phyloP scores from a whole-genome alignment of 441 rosid species.

The Eutrema salsugineum region DNA sequence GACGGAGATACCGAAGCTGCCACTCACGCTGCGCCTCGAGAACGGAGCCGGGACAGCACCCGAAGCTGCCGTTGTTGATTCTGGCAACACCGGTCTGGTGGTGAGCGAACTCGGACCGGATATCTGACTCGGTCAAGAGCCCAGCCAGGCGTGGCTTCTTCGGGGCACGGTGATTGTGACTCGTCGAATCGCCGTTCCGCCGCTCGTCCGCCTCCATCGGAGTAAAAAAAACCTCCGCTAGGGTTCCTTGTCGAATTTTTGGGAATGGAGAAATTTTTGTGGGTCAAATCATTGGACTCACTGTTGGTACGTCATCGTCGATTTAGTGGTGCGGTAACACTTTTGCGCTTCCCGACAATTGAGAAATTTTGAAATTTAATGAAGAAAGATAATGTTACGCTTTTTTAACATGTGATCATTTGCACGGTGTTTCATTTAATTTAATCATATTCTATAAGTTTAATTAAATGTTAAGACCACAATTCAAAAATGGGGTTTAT shows the following conservation, averaged over 20 bases:
- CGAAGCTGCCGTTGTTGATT: conserved; percentile 96
- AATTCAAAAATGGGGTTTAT: neutral
- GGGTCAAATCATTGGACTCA: conserved; percentile 17
- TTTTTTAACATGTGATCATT: neutral
- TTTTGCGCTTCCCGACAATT: conserved; percentile 27
- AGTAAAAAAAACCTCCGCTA: neutral
- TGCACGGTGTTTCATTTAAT: neutral
- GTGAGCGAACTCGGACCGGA: conserved; percentile 77
- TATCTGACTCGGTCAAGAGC: conserved; percentile 47
- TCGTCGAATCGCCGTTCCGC: conserved; percentile 51
- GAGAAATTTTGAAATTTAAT: neutral
- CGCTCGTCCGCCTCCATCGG: conserved; percentile 36
- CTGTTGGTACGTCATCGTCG: conserved; percentile 17
- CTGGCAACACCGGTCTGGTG: conserved; percentile 65
- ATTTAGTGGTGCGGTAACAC: conserved; percentile 20
- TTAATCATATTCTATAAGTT: too few relatives aligned
- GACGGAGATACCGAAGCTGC: conserved; percentile 71
- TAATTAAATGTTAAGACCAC: neutral
- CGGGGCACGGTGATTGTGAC: conserved; percentile 29
- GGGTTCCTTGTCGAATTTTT: conserved; percentile 16
- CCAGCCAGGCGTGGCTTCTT: conserved; percentile 53
- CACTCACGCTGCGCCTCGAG: conserved; percentile 64
- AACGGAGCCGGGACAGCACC: conserved; percentile 82
- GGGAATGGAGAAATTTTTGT: neutral
- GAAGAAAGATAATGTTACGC: neutral